A percentile compares a stretch with the other conserved stretches of the same genome.
Conservation (phyloP, 2,329 filamentous ascomycete species). For the Neospermospora avenae region DNA sequence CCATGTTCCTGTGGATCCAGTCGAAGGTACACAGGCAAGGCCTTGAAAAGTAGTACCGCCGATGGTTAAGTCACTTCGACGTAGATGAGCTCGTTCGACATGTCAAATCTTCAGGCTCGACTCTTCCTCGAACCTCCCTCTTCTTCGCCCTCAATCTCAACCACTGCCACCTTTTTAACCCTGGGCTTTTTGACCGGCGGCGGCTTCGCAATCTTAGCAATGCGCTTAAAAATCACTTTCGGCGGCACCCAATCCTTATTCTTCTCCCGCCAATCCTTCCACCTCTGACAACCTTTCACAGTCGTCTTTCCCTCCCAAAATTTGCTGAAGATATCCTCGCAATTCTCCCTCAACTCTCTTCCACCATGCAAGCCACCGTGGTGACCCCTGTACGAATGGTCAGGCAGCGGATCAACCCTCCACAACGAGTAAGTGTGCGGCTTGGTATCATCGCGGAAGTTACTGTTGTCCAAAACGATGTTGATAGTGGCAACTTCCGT, state of each 20-base stretch:
- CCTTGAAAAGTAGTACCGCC: no score
- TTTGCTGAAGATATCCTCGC: neutral
- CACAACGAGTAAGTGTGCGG: conserved; percentile 6
- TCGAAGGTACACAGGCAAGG: no score
- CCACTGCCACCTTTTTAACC: neutral
- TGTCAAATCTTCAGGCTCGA: no score
- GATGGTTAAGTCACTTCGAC: no score
- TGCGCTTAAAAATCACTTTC: neutral
- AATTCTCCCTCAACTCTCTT: neutral
- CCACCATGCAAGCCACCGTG: neutral
- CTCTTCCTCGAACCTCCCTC: neutral
- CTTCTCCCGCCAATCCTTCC: conserved; percentile 3
- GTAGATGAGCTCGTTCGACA: no score
- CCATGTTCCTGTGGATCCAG: no score
- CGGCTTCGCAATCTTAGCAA: neutral
- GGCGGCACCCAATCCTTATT: conserved; percentile 4
- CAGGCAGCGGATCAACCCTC: neutral
- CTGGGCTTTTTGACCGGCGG: neutral
- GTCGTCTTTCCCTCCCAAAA: conserved; percentile 5
- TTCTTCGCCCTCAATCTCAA: neutral
- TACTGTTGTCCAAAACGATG: conserved; percentile 13
- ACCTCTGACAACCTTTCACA: conserved; percentile 1
- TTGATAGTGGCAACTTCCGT: conserved; percentile 8
- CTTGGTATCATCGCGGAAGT: neutral
- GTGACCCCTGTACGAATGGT: neutral